phyloP scores from a whole-genome alignment of 2,329 filamentous ascomycete species.

The Aspergillus jensenii region DNA sequence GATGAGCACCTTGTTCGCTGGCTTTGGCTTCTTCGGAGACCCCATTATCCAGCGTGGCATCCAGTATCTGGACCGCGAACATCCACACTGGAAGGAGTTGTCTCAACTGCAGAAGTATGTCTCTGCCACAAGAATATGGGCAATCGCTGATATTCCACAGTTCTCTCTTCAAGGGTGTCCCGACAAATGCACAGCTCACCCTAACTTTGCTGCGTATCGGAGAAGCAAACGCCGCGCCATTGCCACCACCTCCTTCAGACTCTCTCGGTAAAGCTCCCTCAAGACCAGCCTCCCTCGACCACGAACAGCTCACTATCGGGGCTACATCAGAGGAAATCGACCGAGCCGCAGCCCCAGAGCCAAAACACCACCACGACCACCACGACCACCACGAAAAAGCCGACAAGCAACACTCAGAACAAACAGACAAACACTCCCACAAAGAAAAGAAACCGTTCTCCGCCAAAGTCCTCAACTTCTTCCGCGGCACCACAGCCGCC shows the following conservation, averaged over 20 bases:
- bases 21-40: constrained; percentile 77
- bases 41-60: constrained; percentile 66
- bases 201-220: constrained; percentile 79
- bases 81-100: constrained; percentile 73
- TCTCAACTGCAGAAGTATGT: constrained; percentile 67
- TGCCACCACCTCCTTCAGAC: constrained; percentile 60
- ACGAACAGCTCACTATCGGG: constrained; percentile 58
- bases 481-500: constrained; percentile 66
- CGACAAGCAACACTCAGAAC: background rate
- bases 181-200: constrained; percentile 82
- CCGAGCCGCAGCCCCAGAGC: constrained; percentile 51
- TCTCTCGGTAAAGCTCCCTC: background rate
- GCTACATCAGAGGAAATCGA: constrained; percentile 67
- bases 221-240: constrained; percentile 75
- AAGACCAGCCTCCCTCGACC: constrained; percentile 47
- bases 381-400: background rate
- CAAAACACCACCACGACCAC: constrained; percentile 41
- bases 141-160: constrained; percentile 27
- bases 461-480: constrained; percentile 49
- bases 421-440: constrained; percentile 6
- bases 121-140: constrained; percentile 6
- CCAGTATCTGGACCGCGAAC: constrained; percentile 46
- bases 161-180: constrained; percentile 75
- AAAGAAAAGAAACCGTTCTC: constrained; percentile 39
- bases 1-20: constrained; percentile 62